A percentile compares a stretch with the other conserved stretches of the same genome.
These are phyloP conservation scores for Mycena floridula DNA, from an alignment of 768 basidiomycete genomes.

Conservation along the genomic window DNA sequence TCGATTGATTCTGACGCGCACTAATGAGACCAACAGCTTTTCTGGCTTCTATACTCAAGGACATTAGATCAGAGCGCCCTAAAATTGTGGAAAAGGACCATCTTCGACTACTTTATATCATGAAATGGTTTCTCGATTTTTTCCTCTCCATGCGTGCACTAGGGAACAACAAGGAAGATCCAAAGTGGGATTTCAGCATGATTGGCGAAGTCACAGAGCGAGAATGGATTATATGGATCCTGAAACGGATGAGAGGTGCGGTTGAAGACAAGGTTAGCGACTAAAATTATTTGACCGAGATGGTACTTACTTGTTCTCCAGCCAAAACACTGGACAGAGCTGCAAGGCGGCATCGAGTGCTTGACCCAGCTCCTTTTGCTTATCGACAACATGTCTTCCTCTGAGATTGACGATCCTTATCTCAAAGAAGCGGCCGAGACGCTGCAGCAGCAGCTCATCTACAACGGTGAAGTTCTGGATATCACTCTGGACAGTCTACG, in stretches of 20 bases:
- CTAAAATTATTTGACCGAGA: conserved; percentile 4
- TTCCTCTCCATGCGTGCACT: conserved; percentile 53
- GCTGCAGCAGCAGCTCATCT: conserved; percentile 87
- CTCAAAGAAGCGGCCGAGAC: conserved; percentile 73
- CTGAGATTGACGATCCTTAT: conserved; percentile 35
- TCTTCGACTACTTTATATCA: conserved; percentile 78
- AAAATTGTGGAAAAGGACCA: conserved; percentile 96
- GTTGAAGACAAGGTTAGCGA: conserved; percentile 86
- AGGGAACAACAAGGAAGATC: conserved; percentile 28
- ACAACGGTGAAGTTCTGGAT: conserved; percentile 92
- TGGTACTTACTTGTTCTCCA: conserved; percentile 22
- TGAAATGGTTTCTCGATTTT: conserved; percentile 91
- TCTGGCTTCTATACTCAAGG: conserved; percentile 77
- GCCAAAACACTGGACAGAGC: conserved; percentile 92
- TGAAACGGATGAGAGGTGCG: conserved; percentile 81
- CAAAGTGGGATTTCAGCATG: conserved; percentile 60
- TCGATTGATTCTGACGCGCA: conserved; percentile 13
- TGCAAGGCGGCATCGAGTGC: conserved; percentile 92
- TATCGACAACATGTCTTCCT: conserved; percentile 75
- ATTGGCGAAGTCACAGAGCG: conserved; percentile 85
- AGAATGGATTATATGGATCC: conserved; percentile 85
- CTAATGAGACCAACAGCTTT: conserved; percentile 53
- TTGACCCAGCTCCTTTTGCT: conserved; percentile 87
- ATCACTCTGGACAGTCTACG: conserved; percentile 74
- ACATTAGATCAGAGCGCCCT: conserved; percentile 86